Evolutionary conservation across 2,329 filamentous ascomycete species (phyloP), one percentile per base, ranked within the genome.

Genomic region (Hymenoscyphus scutula): DNA sequence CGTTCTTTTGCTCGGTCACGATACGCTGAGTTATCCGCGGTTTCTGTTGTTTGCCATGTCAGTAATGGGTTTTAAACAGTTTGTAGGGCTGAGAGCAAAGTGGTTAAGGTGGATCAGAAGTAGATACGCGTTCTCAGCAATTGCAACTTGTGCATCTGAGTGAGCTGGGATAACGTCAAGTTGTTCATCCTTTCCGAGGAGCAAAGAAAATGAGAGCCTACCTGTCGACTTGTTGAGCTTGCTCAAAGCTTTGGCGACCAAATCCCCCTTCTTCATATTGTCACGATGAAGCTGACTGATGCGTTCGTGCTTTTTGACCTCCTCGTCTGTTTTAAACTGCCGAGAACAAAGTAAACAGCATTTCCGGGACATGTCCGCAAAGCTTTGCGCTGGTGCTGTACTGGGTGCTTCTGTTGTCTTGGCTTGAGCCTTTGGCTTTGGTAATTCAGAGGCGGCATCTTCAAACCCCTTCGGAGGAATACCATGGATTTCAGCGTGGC

Each of bases 111-210:
- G 71, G 70, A 70, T 79, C 78, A 81, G 78, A 77, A 73, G 75
- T 77, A 77, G 78, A 82, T 79, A 85, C 89, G 92, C 81, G 79
- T 96, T 95, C 88, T 88, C 91, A 92, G 90, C 92, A 96, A 87
- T 80, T 87, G 87, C 90, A 86, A 79, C 80, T 84, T 80, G 80
- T 84, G 91, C 88, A 89, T 98, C 90, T 91, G 91, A 97, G 93
- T 97, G 94, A 97, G 93, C 93, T 97, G 93, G 92, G 94, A 85
- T 94, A 93, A 93, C 91, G 91, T 74, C 87, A 86, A 80, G 78
- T 81, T 85, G 82, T 79, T 97, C 92, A 97, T 97, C 92, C 92
- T 88, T 73, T 78, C 74, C 76, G 73, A 3, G 19, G n/a, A 34
- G 41, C 60, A 63, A 69, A 66, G 59, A 61, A 66, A 54, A 38